Evolutionary conservation across 2,329 filamentous ascomycete genomes (phyloP), one percentile per base, ranked within the genome.

Genomic region (Pseudogymnoascus sp.): DNA sequence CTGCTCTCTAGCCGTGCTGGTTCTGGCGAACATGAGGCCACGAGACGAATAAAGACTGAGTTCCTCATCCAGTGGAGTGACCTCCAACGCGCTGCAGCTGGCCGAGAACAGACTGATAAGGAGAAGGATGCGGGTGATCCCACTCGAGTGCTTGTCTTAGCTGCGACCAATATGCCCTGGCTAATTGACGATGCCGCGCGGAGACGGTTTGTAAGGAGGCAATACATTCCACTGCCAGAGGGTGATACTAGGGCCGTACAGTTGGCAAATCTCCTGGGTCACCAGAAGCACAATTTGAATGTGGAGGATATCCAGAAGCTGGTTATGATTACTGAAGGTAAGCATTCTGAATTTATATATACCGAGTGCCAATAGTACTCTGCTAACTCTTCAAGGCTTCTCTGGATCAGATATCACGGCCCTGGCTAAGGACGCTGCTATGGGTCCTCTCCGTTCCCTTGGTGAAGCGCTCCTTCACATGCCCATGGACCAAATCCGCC

Each of bases 21-120:
- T 0, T 87, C 87, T 2, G 88, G 90, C 1, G 95, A 97, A 72
- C 90, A 97, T 70, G 95, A 99, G 76, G 91, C 95, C 0, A 96
- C 92, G 0, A 83, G 93, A 64, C 85, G 95, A 63, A 96, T 97
- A 72, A 99, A 99, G 77, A 99, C 95, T 0, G 95, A 99, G 73
- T 99, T 99, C 70, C 78, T 99, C 31, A 97, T 99, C 29, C 93
- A 97, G 72, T 99, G 95, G 95, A 95, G 90, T 64, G 92, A 97
- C 73, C 78, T 99, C 2, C 92, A 96, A 71, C 87, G 91, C 67
- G 95, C 95, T 2, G 95, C 95, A 5, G 93, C 93, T 3, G 93
- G 93, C 0, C 83, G 90, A 39, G 91, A 96, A 72, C 79, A 84
- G 59, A 82, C 75, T 12, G 82, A 85, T 12, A 86, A 82, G 64